Conservation (phyloP, 73 alveolate genomes). For the Paramecium sonneborni region DNA sequence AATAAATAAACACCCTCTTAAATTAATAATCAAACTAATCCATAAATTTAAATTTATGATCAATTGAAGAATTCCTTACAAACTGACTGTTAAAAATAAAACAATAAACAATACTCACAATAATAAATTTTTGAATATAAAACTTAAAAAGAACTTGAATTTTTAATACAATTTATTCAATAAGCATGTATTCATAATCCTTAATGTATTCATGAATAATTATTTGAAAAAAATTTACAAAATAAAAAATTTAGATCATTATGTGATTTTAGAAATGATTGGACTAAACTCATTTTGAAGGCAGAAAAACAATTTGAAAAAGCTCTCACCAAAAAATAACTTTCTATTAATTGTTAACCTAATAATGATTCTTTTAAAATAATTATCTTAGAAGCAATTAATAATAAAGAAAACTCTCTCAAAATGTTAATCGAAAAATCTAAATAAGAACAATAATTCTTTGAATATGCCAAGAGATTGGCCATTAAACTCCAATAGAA, state of each 20-base stretch:
- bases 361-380: neutral
- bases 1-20: neutral
- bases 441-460: neutral
- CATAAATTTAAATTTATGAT: neutral
- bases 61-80: neutral
- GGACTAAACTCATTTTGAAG: neutral
- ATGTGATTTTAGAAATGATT: constrained; percentile 35
- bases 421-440: neutral
- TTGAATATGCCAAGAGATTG: neutral
- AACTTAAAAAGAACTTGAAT: neutral
- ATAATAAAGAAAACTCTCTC: neutral
- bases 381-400: neutral
- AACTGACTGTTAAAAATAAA: neutral
- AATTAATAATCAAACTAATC: neutral
- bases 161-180: neutral
- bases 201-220: constrained; percentile 21
- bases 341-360: neutral
- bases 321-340: neutral
- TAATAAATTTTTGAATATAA: neutral
- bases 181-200: constrained; percentile 15
- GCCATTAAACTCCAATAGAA: neutral
- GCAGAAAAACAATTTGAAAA: neutral
- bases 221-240: neutral
- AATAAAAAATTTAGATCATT: neutral
- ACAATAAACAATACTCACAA: neutral